Evolutionary conservation across 768 basidiomycete genomes (phyloP).

Genomic region (Lactarius pseudohatsudake): DNA sequence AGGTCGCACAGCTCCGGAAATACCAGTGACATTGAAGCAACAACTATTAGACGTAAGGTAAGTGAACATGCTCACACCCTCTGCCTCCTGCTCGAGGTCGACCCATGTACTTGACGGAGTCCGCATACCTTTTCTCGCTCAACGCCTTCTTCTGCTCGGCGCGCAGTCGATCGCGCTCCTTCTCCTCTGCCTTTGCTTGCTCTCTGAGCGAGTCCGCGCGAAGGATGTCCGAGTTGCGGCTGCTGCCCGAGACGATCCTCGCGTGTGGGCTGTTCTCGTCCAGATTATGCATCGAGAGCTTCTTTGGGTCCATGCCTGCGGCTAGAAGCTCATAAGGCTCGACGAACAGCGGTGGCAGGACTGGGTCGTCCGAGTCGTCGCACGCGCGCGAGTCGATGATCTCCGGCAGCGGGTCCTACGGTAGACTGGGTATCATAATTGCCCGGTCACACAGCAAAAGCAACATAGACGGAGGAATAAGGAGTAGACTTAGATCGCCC

Average conservation of each 20-base stretch:
- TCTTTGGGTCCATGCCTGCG: constrained; percentile 21
- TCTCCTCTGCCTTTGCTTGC: constrained; percentile 34
- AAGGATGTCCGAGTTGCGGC: constrained; percentile 30
- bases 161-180: constrained; percentile 31
- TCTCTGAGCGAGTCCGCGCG: constrained; percentile 36
- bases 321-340: constrained; percentile 13
- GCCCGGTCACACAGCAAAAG: no score
- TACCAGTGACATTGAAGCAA: no score
- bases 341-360: constrained; percentile 24
- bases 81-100: constrained; percentile 31
- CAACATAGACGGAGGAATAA: no score
- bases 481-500: no score
- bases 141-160: constrained; percentile 32
- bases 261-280: constrained; percentile 23
- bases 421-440: no score
- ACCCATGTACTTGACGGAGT: constrained; percentile 34
- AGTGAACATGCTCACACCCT: no score
- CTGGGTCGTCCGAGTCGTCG: constrained; percentile 7
- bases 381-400: constrained; percentile 22
- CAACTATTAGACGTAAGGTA: no score
- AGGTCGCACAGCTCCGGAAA: no score
- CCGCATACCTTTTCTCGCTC: constrained; percentile 29
- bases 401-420: constrained; percentile 21
- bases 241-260: constrained; percentile 35
- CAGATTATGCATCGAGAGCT: constrained; percentile 19